Evolutionary conservation across 257 asterid species (phyloP).

Genomic region (Nicotiana benthamiana): DNA sequence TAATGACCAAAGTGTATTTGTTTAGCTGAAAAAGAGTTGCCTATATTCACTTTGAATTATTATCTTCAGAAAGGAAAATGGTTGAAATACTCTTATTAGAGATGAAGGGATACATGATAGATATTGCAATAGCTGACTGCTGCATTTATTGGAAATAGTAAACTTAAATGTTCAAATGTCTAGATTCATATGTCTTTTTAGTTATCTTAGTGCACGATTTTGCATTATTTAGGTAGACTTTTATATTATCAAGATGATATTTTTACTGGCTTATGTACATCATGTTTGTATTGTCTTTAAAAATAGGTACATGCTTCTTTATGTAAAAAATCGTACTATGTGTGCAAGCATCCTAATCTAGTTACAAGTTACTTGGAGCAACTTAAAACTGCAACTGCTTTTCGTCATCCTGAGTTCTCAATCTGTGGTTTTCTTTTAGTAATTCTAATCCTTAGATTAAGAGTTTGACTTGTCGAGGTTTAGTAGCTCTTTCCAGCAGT

Average conservation of each 20-base stretch:
- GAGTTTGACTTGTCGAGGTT: too few species aligned
- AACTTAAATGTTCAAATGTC: too few species aligned
- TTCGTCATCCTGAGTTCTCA: constrained; percentile 4
- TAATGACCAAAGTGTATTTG: neutral
- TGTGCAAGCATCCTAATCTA: constrained; percentile 63
- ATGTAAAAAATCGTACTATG: constrained; percentile 81
- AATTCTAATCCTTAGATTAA: too few species aligned
- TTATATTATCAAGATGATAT: neutral
- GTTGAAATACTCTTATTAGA: neutral
- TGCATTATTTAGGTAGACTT: too few species aligned
- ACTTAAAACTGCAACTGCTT: constrained; percentile 43
- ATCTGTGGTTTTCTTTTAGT: too few species aligned
- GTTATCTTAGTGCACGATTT: too few species aligned
- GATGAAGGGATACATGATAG: neutral
- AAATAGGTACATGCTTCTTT: too few species aligned
- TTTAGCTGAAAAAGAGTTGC: neutral
- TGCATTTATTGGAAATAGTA: too few species aligned
- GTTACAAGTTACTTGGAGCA: constrained; percentile 71
- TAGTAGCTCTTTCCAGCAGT: too few species aligned
- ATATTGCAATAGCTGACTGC: neutral
- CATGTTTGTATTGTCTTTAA: constrained; percentile 14
- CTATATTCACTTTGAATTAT: too few species aligned
- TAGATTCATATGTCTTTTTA: too few species aligned
- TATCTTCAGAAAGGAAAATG: too few species aligned
- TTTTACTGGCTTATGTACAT: constrained; percentile 8